Evolutionary conservation across 805 yeast species (phyloP), one percentile per base, ranked within the genome.

Genomic region (Hanseniaspora hatyaiensis): DNA sequence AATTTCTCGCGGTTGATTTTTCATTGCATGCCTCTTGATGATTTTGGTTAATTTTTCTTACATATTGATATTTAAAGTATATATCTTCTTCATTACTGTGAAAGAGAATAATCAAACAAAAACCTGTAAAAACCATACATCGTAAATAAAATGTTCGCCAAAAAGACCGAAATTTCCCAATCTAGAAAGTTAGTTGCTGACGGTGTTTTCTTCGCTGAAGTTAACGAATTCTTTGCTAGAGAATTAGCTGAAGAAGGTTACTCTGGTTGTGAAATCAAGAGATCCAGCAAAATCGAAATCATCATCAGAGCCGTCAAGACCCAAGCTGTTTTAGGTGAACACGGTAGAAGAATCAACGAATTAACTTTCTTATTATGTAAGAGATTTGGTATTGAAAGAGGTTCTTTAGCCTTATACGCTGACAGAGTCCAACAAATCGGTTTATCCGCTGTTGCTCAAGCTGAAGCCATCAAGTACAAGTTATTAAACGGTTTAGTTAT

Each of bases 181-280:
- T 89, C 86, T 78, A 88, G 96, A 85, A 88, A 88, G 88, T 83
- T 88, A 69, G 97, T 92, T 70, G 96, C 96, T 74, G 98, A 92
- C 80, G 98, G 98, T 85, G 98, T 92, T 67, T 86, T 92, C 81
- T 92, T 82, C 94, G 98, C 98, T 73, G 98, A 92, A 78, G 77
- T 92, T 69, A 92, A 92, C 81, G 98, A 92, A 78, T 92, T 92
- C 92, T 92, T 92, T 87, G 86, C 96, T 80, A 89, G 98, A 79
- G 98, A 92, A 75, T 83, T 92, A 68, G 95, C 98, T 65, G 98
- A 92, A 78, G 96, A 92, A 76, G 98, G 98, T 71, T 92, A 92
- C 81, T 92, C 98, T 65, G 98, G 98, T 77, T 95, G 92, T 67
- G 98, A 92, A 77, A 96, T 92, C 71, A 85, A 97, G 78, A 84